A percentile compares a stretch with the other conserved stretches of the same genome.
Conservation (phyloP, 1,284 basidiomycete genomes). For the Leccinum pseudoinsigne region DNA sequence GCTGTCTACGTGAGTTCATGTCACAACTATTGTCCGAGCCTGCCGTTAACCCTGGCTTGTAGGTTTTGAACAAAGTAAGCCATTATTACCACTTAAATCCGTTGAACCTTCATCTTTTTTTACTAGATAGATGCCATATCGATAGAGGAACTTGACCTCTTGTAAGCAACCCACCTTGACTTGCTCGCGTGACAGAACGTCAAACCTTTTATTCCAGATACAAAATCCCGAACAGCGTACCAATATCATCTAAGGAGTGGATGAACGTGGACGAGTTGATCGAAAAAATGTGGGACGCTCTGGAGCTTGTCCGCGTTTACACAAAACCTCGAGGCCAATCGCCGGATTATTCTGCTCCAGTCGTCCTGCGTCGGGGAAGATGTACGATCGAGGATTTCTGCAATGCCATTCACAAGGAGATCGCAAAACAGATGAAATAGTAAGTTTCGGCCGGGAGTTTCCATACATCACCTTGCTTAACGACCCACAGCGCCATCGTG, state of each 20-base stretch:
- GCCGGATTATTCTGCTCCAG: conserved; percentile 86
- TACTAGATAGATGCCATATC: conserved; percentile 95
- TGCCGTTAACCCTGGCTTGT: conserved; percentile 5
- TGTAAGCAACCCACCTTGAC: conserved; percentile 49
- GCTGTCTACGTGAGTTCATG: conserved; percentile 73
- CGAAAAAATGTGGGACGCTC: conserved; percentile 88
- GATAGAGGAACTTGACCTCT: conserved; percentile 96
- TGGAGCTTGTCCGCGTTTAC: conserved; percentile 91
- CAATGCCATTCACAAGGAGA: conserved; percentile 88
- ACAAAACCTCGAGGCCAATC: conserved; percentile 92
- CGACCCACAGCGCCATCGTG: conserved; percentile 73
- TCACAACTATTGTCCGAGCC: conserved; percentile 3
- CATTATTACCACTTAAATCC: not conserved
- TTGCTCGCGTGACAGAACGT: not conserved
- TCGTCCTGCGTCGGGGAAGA: conserved; percentile 77
- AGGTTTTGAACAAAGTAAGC: conserved; percentile 77
- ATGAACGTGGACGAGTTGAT: conserved; percentile 96
- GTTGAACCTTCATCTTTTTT: conserved; percentile 15
- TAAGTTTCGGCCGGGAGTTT: conserved; percentile 37
- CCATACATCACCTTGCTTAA: conserved; percentile 10
- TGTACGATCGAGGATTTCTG: conserved; percentile 92
- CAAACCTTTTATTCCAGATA: conserved; percentile 46
- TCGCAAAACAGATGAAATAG: conserved; percentile 93
- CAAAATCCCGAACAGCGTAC: conserved; percentile 95
- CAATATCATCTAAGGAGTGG: conserved; percentile 93